Base-by-base conservation (phyloP, 139 green algal species). In the Volvox africanus region DNA sequence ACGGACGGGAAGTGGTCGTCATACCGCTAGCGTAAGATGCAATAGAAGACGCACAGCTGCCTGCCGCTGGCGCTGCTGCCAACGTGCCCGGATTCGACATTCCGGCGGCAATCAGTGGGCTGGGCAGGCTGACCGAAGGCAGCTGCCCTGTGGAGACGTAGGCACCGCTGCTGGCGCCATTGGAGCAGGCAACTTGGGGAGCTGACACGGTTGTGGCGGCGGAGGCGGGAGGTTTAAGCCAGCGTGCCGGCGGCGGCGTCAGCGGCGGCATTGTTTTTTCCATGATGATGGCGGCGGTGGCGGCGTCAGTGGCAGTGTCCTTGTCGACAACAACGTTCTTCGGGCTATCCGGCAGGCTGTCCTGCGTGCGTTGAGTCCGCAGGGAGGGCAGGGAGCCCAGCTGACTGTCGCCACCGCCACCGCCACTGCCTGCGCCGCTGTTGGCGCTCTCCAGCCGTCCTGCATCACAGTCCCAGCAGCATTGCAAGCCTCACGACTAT, bases 1-100 rank as follows among this genome's bases (percentile, higher is more conserved):
- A 89, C n/a, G 85, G 85, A 21, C 85, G 69, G 24, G 85, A 89
- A 28, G 69, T 82, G n/a, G 69, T 82, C 65, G 85, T 89, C 17
- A 82, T 18, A 18, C 26, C 37, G 85, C 85, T 89, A 37, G 69
- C 26, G 44, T 82, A 36, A 0, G 85, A 89, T 14, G 68, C 83
- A 6, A 69, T 1, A 17, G 83, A 89, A 26, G 85, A 89, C 24
- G 85, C 68, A 3, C 68, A 71, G 85, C 85, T 89, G 35, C 30
- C 37, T 2, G 21, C 71, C 24, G 71, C 71, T 28, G 65, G 65
- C 44, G 65, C 24, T 73, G 65, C 65, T 73, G 65, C 65, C 65
- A 69, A 19, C 62, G 65, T 24, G 65, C 65, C 65, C 44, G 9
- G n/a, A n/a, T n/a, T n/a, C n/a, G n/a, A n/a, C n/a, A n/a, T n/a